Conservation (phyloP, 352 stramenopile species). For the Bremia lactucae region DNA sequence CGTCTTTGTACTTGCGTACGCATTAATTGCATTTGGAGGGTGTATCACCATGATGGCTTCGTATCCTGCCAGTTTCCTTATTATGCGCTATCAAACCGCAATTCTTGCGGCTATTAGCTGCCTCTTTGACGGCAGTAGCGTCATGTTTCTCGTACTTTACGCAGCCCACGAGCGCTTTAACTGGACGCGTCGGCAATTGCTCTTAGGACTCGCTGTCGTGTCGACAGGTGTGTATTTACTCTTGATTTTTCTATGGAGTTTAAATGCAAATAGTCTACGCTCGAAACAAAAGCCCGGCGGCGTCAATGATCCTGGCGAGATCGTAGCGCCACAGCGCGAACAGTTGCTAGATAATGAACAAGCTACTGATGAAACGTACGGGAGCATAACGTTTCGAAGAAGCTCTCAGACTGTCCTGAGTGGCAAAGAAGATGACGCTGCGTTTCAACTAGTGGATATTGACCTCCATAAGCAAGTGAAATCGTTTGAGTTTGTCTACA, state of each 20-base stretch:
- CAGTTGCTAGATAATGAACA: conserved; percentile 19
- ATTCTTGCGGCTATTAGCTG: conserved; percentile 74
- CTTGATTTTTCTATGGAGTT: conserved; percentile 63
- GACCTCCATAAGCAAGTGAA: conserved; percentile 47
- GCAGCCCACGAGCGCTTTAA: conserved; percentile 37
- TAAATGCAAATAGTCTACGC: conserved; percentile 52
- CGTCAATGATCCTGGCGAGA: conserved; percentile 7
- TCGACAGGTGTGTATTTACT: conserved; percentile 40
- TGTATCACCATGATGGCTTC: conserved; percentile 78
- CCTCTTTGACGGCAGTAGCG: conserved; percentile 64
- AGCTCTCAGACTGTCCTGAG: conserved; percentile 1
- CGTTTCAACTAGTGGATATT: conserved; percentile 42
- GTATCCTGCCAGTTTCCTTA: conserved; percentile 62
- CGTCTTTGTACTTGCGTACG: conserved; percentile 62
- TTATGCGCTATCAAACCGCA: conserved; percentile 61
- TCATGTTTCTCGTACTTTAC: conserved; percentile 65
- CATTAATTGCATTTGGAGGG: conserved; percentile 54
- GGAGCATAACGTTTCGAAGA: conserved; percentile 5
- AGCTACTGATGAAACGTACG: conserved; percentile 15
- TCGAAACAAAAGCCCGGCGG: conserved; percentile 9
- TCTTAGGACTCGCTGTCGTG: conserved; percentile 36
- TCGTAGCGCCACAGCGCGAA: conserved; percentile 15
- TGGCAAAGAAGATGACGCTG: conserved; percentile 12
- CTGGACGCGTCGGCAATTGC: conserved; percentile 31
- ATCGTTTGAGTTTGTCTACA: conserved; percentile 74